These are phyloP conservation scores for Neurospora sp. DNA, from an alignment of 2,329 filamentous ascomycete species.

Conservation along the genomic window DNA sequence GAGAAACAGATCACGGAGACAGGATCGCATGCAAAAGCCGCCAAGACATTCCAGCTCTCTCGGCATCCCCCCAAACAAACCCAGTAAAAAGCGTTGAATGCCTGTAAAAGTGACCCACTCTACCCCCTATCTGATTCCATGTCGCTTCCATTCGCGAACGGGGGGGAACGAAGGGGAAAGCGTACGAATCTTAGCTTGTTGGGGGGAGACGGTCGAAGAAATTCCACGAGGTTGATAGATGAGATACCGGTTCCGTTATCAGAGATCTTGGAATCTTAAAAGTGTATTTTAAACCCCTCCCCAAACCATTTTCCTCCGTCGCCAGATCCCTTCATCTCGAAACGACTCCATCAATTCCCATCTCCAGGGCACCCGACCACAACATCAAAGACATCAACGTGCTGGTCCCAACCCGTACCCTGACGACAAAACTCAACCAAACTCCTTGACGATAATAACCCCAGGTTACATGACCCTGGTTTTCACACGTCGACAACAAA, in stretches of 20 bases:
- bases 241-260: not conserved
- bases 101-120: not conserved
- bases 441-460: not conserved
- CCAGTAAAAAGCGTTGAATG: not conserved
- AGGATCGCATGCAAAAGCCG: too few relatives aligned
- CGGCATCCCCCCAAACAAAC: too few relatives aligned
- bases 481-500: not conserved
- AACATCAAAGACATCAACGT: not conserved
- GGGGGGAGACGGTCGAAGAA: not conserved
- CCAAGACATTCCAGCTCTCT: not conserved
- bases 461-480: not conserved
- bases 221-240: not conserved
- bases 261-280: not conserved
- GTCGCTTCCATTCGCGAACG: not conserved
- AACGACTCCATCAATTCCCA: not conserved
- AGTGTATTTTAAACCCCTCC: not conserved
- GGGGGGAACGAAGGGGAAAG: not conserved
- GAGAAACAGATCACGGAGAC: too few relatives aligned
- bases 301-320: not conserved
- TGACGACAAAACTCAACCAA: not conserved
- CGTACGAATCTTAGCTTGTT: not conserved
- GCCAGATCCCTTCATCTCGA: not conserved
- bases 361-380: not conserved
- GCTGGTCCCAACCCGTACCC: not conserved
- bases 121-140: not conserved